Percentiles rank a stretch among this genome's conserved stretches.
phyloP scores from a whole-genome alignment of 2,329 filamentous ascomycete genomes.

The Endoconidiophora laricicola region DNA sequence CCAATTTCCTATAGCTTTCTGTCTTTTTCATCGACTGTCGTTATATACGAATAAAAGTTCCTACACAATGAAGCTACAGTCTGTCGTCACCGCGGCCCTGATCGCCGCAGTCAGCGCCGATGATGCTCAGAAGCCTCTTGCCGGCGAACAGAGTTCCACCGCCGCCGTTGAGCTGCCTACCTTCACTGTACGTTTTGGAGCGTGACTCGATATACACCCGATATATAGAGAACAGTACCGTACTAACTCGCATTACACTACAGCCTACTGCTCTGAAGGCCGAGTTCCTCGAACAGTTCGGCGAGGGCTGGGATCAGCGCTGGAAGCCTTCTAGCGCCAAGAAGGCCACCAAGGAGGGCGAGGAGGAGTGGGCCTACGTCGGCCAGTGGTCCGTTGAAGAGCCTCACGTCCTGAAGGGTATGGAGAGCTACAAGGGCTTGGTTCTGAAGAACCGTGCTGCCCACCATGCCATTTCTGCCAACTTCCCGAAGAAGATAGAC shows the following conservation, averaged over 20 bases:
- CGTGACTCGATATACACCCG: background rate
- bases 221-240: background rate
- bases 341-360: constrained; percentile 62
- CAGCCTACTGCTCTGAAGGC: constrained; percentile 81
- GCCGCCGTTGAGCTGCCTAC: constrained; percentile 52
- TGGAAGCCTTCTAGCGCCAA: constrained; percentile 95
- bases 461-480: constrained; percentile 97
- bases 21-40: background rate
- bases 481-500: constrained; percentile 91
- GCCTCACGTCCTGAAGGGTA: constrained; percentile 75
- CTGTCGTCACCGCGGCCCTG: constrained; percentile 58
- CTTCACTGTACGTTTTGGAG: constrained; percentile 58
- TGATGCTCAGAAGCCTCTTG: constrained; percentile 25
- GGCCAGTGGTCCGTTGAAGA: constrained; percentile 96
- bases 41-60: background rate
- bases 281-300: constrained; percentile 97
- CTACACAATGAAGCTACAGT: constrained; percentile 65
- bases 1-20: background rate
- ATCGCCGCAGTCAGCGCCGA: constrained; percentile 30
- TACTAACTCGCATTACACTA: constrained; percentile 3
- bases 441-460: constrained; percentile 96
- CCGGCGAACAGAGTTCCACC: constrained; percentile 47
- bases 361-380: constrained; percentile 90
- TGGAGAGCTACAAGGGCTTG: constrained; percentile 87
- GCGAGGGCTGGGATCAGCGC: constrained; percentile 80